Evolutionary conservation across 1,139 yeast species (phyloP).

Genomic region (Debaryomyces nepalensis): DNA sequence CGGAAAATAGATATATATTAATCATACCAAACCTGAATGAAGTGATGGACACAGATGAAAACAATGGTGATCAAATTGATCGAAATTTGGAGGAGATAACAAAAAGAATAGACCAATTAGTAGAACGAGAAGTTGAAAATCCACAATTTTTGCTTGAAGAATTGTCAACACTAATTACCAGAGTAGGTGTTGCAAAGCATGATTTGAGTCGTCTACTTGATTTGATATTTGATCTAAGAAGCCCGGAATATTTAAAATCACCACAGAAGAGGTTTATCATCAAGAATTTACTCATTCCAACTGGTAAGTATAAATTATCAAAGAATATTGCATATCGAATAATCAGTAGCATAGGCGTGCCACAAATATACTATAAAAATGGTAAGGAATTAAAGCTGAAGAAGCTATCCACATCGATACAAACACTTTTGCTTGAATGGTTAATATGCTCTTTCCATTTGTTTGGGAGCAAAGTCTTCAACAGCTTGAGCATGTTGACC

Average conservation of each 20-base stretch:
- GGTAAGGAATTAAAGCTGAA: slow-evolving; percentile 30
- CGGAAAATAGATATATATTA: background rate
- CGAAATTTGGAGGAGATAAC: background rate
- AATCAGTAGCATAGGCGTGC: slow-evolving; percentile 34
- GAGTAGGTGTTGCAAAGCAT: slow-evolving; percentile 13
- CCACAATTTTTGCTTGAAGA: slow-evolving; percentile 9
- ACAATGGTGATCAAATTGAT: background rate
- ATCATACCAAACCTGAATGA: background rate
- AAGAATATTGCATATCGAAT: slow-evolving; percentile 24
- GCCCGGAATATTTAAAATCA: slow-evolving; percentile 6
- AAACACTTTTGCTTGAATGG: slow-evolving; percentile 37
- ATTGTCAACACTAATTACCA: slow-evolving; percentile 5
- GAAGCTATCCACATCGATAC: slow-evolving; percentile 28
- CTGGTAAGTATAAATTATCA: slow-evolving; percentile 17
- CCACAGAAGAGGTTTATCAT: slow-evolving; percentile 21
- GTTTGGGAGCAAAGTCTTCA: slow-evolving; percentile 27
- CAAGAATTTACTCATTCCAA: slow-evolving; percentile 20
- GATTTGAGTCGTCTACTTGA: slow-evolving; percentile 11
- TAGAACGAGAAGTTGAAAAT: slow-evolving; percentile 2
- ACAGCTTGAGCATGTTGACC: slow-evolving; percentile 27
- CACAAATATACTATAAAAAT: slow-evolving; percentile 30
- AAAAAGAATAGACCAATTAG: slow-evolving; percentile 4
- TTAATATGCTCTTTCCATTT: slow-evolving; percentile 31
- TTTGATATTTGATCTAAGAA: slow-evolving; percentile 9
- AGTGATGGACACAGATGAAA: background rate